Percentiles rank a stretch among this genome's conserved stretches.
phyloP scores from a whole-genome alignment of 352 stramenopile species.

The Globisporangium cylindrosporum region DNA sequence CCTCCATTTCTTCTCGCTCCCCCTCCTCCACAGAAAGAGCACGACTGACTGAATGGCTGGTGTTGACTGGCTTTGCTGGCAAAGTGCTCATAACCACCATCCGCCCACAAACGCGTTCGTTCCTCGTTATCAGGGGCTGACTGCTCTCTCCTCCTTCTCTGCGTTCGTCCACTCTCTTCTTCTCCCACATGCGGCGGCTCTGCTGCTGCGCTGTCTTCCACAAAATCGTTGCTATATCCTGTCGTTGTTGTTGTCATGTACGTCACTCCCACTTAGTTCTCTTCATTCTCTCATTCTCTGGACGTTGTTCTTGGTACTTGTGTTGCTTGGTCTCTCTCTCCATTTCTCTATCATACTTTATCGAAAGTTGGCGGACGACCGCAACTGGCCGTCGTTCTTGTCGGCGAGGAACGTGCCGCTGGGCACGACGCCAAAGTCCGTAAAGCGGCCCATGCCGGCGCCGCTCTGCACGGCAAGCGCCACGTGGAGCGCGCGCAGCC shows the following conservation, averaged over 20 bases:
- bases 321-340: neutral
- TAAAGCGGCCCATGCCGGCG: constrained; percentile 53
- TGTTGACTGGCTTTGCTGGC: neutral
- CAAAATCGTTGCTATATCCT: neutral
- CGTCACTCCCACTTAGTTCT: neutral
- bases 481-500: constrained; percentile 76
- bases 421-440: constrained; percentile 57
- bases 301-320: constrained; percentile 2
- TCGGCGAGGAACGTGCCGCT: constrained; percentile 62
- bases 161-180: neutral
- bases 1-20: neutral
- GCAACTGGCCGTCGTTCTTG: constrained; percentile 47
- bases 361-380: constrained; percentile 45
- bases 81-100: neutral
- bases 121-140: neutral
- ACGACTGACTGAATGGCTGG: neutral
- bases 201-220: neutral
- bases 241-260: neutral
- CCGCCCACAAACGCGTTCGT: neutral
- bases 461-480: constrained; percentile 53
- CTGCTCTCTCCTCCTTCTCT: neutral
- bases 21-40: constrained; percentile 1
- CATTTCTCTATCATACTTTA: constrained; percentile 19
- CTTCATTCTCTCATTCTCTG: neutral
- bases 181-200: neutral